Conservation (phyloP, 805 yeast species). For the Wickerhamomyces alni region DNA sequence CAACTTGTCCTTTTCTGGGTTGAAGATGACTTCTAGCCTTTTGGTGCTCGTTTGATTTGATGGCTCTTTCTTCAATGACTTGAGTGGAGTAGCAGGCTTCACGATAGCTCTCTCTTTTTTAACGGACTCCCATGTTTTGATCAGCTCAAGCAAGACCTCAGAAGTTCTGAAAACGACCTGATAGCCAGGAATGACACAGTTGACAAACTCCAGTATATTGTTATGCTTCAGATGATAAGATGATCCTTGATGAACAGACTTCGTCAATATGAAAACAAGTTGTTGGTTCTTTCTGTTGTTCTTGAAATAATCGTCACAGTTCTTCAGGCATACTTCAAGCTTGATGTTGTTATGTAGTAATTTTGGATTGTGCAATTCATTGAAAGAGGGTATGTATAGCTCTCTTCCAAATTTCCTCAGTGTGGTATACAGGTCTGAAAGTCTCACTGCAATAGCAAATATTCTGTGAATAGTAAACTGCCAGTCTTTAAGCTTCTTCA, state of each 20-base stretch:
- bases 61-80: conserved; percentile 1
- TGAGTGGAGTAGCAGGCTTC: background rate
- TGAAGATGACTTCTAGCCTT: conserved; percentile 10
- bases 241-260: conserved; percentile 34
- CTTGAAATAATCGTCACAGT: conserved; percentile 32
- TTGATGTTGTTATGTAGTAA: conserved; percentile 25
- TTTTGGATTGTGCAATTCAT: conserved; percentile 35
- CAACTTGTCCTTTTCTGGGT: conserved; percentile 14
- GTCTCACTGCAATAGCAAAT: conserved; percentile 29
- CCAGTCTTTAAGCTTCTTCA: conserved; percentile 31
- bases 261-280: conserved; percentile 35
- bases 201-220: conserved; percentile 27
- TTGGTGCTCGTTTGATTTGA: conserved; percentile 4
- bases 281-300: conserved; percentile 37
- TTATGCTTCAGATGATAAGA: conserved; percentile 26
- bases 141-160: conserved; percentile 6
- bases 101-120: conserved; percentile 6
- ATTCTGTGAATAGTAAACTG: conserved; percentile 41
- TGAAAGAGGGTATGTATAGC: conserved; percentile 30
- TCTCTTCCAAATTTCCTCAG: conserved; percentile 37
- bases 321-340: conserved; percentile 22
- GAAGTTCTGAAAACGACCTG: conserved; percentile 6
- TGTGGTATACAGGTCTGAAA: conserved; percentile 37
- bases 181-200: conserved; percentile 5
- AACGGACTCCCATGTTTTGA: conserved; percentile 16